A percentile compares a stretch with the other conserved stretches of the same genome.
phyloP scores from a whole-genome alignment of 2,329 filamentous ascomycete genomes.

The Botrytis galanthina region DNA sequence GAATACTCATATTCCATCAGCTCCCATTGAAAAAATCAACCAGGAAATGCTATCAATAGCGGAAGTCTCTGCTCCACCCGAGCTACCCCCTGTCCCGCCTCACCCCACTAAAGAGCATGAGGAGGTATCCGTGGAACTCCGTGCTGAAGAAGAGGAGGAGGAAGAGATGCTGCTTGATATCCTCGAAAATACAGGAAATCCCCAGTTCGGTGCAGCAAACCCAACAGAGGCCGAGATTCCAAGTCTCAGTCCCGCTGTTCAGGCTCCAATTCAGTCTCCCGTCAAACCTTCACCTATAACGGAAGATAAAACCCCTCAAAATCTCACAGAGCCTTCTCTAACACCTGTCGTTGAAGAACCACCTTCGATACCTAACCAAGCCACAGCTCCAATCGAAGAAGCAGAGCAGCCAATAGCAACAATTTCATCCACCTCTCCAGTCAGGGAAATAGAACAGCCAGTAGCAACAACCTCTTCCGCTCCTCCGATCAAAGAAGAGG shows the following conservation, averaged over 20 bases:
- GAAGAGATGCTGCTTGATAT: constrained; percentile 36
- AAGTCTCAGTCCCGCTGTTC: not conserved
- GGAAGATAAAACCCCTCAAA: not conserved
- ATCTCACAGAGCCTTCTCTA: not conserved
- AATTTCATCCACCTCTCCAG: not conserved
- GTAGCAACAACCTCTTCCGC: too few species aligned
- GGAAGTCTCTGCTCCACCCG: constrained; percentile 20
- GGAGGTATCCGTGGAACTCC: constrained; percentile 20
- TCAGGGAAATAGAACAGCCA: not conserved
- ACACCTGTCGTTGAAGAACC: not conserved
- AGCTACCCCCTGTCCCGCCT: constrained; percentile 28
- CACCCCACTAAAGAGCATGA: constrained; percentile 25
- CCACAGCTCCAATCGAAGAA: not conserved
- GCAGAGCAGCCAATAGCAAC: not conserved
- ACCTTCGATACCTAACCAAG: not conserved
- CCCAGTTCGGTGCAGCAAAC: constrained; percentile 17
- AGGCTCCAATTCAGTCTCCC: not conserved
- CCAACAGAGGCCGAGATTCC: not conserved
- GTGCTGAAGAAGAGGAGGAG: constrained; percentile 31
- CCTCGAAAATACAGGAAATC: constrained; percentile 26
- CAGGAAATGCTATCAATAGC: constrained; percentile 28
- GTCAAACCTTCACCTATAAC: not conserved
- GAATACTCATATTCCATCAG: not conserved
- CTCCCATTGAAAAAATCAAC: constrained; percentile 21
- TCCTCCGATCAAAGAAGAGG: not conserved